Conservation (phyloP, 176 grass and related monocot species). For the Alopecurus myosuroides region DNA sequence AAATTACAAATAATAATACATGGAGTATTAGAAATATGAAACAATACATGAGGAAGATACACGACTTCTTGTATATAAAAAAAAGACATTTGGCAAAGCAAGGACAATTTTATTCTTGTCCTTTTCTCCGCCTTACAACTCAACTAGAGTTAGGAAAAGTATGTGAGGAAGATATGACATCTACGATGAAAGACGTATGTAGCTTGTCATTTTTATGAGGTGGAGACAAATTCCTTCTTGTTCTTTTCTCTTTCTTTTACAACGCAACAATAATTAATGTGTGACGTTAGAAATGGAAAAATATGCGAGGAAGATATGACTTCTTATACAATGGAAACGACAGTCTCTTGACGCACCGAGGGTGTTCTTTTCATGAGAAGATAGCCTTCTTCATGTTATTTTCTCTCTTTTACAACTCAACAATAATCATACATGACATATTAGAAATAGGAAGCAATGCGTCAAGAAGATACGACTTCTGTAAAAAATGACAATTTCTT, state of each 20-base stretch:
- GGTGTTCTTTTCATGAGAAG: neutral
- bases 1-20: no score
- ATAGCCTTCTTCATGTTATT: neutral
- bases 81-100: no score
- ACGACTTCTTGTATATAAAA: no score
- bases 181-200: neutral
- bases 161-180: neutral
- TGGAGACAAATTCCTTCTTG: neutral
- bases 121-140: neutral
- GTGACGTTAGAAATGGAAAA: neutral
- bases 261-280: no score
- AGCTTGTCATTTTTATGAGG: neutral
- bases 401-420: neutral
- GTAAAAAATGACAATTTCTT: neutral
- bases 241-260: no score
- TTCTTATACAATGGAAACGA: neutral
- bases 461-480: neutral
- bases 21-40: no score
- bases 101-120: no score
- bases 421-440: neutral
- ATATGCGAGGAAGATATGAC: neutral
- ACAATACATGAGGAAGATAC: no score
- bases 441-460: neutral
- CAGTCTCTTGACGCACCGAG: neutral
- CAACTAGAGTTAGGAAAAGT: neutral